Evolutionary conservation across 345 rosid species (phyloP).

Genomic region (Pseudoturritis turrita): DNA sequence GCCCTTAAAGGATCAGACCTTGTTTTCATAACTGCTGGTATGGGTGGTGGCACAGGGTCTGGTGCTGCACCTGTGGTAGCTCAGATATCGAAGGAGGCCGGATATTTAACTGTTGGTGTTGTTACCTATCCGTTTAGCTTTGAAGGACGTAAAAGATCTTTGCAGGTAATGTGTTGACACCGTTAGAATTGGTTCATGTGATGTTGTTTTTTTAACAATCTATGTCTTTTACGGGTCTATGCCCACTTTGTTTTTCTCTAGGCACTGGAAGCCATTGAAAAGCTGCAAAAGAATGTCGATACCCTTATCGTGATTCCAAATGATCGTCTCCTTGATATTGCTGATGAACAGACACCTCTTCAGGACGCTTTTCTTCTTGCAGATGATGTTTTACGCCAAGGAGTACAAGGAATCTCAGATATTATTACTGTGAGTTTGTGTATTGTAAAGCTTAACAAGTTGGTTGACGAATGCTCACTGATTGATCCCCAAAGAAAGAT

Average conservation of each 20-base stretch:
- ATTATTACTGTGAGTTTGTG: slow-evolving; percentile 73
- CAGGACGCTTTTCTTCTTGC: slow-evolving; percentile 99
- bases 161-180: slow-evolving; percentile 51
- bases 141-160: slow-evolving; percentile 94
- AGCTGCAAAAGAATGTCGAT: slow-evolving; percentile 90
- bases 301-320: slow-evolving; percentile 96
- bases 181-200: background rate
- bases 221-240: background rate
- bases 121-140: slow-evolving; percentile 98
- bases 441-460: background rate
- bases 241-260: slow-evolving; percentile 27
- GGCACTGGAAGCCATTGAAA: slow-evolving; percentile 97
- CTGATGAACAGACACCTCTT: slow-evolving; percentile 95
- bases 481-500: background rate
- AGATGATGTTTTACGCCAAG: slow-evolving; percentile 95
- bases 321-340: slow-evolving; percentile 93
- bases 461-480: background rate
- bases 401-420: slow-evolving; percentile 99
- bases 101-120: slow-evolving; percentile 95
- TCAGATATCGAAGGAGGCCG: slow-evolving; percentile 85
- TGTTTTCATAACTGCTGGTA: slow-evolving; percentile 96
- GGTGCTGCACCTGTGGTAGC: slow-evolving; percentile 99
- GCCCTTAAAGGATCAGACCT: slow-evolving; percentile 98
- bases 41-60: slow-evolving; percentile 99
- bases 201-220: background rate